Evolutionary conservation across 2,329 filamentous ascomycete genomes (phyloP).

Genomic region (Lasiodiplodia hormozganensis): DNA sequence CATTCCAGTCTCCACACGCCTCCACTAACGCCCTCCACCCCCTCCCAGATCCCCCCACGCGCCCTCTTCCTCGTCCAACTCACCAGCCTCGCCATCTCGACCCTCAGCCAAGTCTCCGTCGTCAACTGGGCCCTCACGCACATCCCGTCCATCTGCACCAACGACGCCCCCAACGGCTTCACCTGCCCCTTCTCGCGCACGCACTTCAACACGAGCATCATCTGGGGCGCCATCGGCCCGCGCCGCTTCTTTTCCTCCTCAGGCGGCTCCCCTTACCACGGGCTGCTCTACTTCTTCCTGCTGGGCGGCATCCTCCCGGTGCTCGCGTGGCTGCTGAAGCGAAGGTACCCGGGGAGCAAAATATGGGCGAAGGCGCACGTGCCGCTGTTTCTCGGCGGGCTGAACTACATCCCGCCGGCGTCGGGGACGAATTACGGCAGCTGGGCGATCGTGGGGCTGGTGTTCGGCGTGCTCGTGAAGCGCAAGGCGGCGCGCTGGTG

Average conservation of each 20-base stretch:
- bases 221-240: constrained; percentile 55
- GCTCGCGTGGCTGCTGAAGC: constrained; percentile 58
- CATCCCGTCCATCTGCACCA: constrained; percentile 52
- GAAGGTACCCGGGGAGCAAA: constrained; percentile 58
- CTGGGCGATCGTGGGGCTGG: constrained; percentile 36
- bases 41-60: background rate
- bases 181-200: constrained; percentile 3
- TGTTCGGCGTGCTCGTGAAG: constrained; percentile 37
- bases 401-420: constrained; percentile 62
- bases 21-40: background rate
- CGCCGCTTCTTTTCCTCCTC: constrained; percentile 64
- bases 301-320: constrained; percentile 63
- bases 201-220: constrained; percentile 3
- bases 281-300: constrained; percentile 66
- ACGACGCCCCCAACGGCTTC: background rate
- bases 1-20: background rate
- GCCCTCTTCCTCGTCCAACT: background rate
- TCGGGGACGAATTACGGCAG: constrained; percentile 35
- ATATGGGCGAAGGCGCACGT: constrained; percentile 63
- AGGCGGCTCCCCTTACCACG: constrained; percentile 64
- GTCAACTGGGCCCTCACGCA: constrained; percentile 38
- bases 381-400: constrained; percentile 68
- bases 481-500: constrained; percentile 36
- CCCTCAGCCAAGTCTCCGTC: constrained; percentile 45
- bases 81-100: background rate